A percentile compares a stretch with the other conserved stretches of the same genome.
Conservation (phyloP, 768 basidiomycete species). For the Sporobolomyces pararoseus region DNA sequence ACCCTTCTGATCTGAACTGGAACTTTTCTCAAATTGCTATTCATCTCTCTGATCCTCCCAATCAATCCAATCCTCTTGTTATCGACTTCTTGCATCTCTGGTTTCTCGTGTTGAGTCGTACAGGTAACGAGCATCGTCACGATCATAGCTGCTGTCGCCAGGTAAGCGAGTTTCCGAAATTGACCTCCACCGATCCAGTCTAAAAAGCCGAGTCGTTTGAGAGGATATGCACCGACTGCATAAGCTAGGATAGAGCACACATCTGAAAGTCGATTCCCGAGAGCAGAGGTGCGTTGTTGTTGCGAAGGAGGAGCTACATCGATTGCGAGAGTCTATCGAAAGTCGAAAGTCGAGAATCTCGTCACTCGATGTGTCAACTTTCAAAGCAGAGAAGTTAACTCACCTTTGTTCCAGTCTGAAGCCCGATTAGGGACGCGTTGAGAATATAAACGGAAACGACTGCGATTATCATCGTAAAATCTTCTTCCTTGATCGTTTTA, state of each 20-base stretch:
- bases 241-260: constrained; percentile 92
- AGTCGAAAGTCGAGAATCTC: not conserved
- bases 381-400: not conserved
- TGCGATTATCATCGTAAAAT: constrained; percentile 69
- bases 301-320: constrained; percentile 87
- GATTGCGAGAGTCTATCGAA: constrained; percentile 59
- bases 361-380: too few species aligned
- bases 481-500: constrained; percentile 71
- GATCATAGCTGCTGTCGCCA: constrained; percentile 73
- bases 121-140: constrained; percentile 84
- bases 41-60: constrained; percentile 51
- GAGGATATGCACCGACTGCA: constrained; percentile 73
- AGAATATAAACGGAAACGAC: constrained; percentile 89
- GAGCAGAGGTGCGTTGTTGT: constrained; percentile 87
- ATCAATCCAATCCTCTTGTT: constrained; percentile 6
- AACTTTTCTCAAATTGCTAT: constrained; percentile 21
- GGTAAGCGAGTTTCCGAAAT: constrained; percentile 90
- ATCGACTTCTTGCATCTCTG: constrained; percentile 11
- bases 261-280: constrained; percentile 93
- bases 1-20: constrained; percentile 36
- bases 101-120: constrained; percentile 58
- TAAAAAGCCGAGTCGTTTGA: constrained; percentile 63
- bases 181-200: constrained; percentile 71
- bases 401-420: constrained; percentile 52
- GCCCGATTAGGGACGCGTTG: constrained; percentile 91